phyloP scores from a whole-genome alignment of 768 basidiomycete genomes.

The Glaciozyma martinii region DNA sequence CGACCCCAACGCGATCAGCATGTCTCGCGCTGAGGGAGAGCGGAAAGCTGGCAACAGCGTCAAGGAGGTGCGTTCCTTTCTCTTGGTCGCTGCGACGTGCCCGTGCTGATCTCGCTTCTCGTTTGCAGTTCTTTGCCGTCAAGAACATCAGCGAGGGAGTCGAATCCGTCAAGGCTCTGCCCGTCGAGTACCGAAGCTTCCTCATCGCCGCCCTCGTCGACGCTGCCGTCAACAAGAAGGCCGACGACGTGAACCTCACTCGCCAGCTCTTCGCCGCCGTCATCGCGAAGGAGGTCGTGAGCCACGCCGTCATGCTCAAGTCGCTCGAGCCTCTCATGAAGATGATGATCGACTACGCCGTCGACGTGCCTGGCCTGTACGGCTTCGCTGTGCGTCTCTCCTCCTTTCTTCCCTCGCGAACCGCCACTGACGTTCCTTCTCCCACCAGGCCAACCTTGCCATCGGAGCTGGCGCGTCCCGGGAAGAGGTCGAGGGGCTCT shows the following conservation, averaged over 20 bases:
- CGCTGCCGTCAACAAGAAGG: constrained; percentile 69
- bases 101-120: constrained; percentile 1
- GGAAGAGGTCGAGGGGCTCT: constrained; percentile 18
- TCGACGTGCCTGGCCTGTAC: constrained; percentile 83
- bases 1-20: constrained; percentile 26
- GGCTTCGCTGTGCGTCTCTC: constrained; percentile 58
- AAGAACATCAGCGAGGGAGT: constrained; percentile 81
- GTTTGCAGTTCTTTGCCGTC: constrained; percentile 61
- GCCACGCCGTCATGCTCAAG: constrained; percentile 54
- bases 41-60: constrained; percentile 68
- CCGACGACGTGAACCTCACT: constrained; percentile 67
- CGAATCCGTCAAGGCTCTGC: constrained; percentile 68
- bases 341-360: constrained; percentile 74
- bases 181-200: constrained; percentile 52
- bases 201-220: constrained; percentile 69
- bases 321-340: constrained; percentile 64
- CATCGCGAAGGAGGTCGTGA: constrained; percentile 53
- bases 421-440: background rate
- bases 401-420: background rate
- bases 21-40: constrained; percentile 55
- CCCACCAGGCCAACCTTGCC: background rate
- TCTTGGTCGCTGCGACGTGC: background rate
- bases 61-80: constrained; percentile 43
- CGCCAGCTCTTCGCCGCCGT: constrained; percentile 62
- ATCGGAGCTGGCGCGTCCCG: constrained; percentile 11